Conservation (phyloP, 768 basidiomycete species). For the Leccinum arenicola region DNA sequence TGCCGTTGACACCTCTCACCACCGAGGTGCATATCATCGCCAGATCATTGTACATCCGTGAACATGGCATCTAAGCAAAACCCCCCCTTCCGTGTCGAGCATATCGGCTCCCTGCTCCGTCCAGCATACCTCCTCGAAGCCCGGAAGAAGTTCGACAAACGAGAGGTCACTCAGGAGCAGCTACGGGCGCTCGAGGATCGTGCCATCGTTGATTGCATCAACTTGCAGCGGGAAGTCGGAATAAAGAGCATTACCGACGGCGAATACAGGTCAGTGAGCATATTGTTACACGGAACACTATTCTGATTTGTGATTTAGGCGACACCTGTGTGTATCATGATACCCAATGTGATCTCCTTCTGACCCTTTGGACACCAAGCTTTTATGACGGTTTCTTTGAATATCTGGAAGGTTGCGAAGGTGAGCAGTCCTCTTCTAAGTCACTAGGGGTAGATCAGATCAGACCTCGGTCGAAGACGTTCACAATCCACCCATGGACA, state of each 20-base stretch:
- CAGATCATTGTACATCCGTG: not conserved
- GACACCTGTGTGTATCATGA: not conserved
- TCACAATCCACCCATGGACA: not conserved
- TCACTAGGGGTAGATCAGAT: not conserved
- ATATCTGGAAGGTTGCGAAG: not conserved
- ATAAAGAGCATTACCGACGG: conserved; percentile 44
- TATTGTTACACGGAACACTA: conserved; percentile 1
- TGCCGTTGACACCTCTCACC: conserved; percentile 2
- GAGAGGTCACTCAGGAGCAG: conserved; percentile 33
- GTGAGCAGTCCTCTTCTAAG: not conserved
- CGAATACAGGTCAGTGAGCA: conserved; percentile 34
- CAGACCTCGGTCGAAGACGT: not conserved
- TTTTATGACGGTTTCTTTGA: not conserved
- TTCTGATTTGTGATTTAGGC: not conserved
- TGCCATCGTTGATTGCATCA: conserved; percentile 35
- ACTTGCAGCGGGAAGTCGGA: conserved; percentile 39
- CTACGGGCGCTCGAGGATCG: conserved; percentile 37
- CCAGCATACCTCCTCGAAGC: conserved; percentile 38
- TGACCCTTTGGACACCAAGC: not conserved
- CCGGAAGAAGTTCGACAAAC: conserved; percentile 34
- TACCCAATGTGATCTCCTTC: not conserved
- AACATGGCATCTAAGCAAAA: conserved; percentile 21
- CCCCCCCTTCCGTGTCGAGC: conserved; percentile 46
- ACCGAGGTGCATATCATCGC: not conserved
- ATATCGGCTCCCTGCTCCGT: conserved; percentile 44